Evolutionary conservation across 768 basidiomycete species (phyloP).

Genomic region (Panellus pusillus): DNA sequence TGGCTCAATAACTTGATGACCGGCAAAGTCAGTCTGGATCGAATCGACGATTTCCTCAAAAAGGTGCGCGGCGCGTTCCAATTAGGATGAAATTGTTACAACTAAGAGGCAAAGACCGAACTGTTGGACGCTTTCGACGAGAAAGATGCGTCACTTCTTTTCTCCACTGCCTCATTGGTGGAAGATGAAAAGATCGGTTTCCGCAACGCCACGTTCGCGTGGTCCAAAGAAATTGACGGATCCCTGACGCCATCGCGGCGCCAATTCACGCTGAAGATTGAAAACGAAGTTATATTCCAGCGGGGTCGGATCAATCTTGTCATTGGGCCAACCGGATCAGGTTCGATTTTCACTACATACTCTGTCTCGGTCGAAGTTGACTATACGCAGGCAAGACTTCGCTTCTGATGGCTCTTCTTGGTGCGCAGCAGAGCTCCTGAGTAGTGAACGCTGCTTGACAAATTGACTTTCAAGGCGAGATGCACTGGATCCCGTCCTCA

Average conservation of each 20-base stretch:
- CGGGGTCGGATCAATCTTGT: constrained; percentile 54
- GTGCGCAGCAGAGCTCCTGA: constrained; percentile 21
- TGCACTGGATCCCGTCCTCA: constrained; percentile 56
- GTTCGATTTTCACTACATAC: constrained; percentile 21
- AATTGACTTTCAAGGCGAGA: constrained; percentile 43
- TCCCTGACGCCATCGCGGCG: constrained; percentile 39
- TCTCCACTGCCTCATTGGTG: not conserved
- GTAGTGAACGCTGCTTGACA: constrained; percentile 11
- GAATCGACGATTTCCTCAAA: constrained; percentile 44
- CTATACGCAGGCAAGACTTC: constrained; percentile 54
- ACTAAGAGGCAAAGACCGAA: constrained; percentile 39
- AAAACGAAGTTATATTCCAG: constrained; percentile 52
- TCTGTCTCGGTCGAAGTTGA: not conserved
- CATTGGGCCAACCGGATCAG: constrained; percentile 54
- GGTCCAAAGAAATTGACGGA: constrained; percentile 38
- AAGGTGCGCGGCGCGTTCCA: constrained; percentile 29
- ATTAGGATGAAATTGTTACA: not conserved
- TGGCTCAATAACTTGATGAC: constrained; percentile 18
- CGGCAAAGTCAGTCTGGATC: constrained; percentile 66
- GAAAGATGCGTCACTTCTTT: constrained; percentile 15
- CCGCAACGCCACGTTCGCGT: constrained; percentile 53
- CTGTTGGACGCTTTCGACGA: constrained; percentile 41
- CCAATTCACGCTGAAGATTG: constrained; percentile 48
- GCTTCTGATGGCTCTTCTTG: constrained; percentile 60
- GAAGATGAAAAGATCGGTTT: constrained; percentile 44